A percentile compares a stretch with the other conserved stretches of the same genome.
phyloP scores from a whole-genome alignment of 1,284 basidiomycete genomes.

The Rugosomyces carneus region DNA sequence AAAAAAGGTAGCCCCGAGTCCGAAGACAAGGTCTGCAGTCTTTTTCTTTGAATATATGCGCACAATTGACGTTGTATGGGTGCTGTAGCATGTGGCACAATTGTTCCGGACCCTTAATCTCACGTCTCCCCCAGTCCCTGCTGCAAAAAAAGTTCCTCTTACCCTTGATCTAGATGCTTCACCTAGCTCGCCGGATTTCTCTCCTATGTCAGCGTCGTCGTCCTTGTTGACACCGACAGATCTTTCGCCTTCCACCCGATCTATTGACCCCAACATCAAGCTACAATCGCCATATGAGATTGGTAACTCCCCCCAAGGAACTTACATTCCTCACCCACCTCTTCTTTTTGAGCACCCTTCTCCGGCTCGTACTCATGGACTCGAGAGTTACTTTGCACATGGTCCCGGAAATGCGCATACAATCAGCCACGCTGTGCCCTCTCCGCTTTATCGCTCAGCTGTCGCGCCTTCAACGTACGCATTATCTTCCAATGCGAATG shows the following conservation, averaged over 20 bases:
- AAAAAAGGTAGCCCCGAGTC: conserved; percentile 53
- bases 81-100: conserved; percentile 63
- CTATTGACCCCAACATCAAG: conserved; percentile 47
- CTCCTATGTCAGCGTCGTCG: conserved; percentile 60
- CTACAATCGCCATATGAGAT: conserved; percentile 44
- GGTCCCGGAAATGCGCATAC: not conserved
- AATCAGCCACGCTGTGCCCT: conserved; percentile 12
- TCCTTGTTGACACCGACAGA: conserved; percentile 63
- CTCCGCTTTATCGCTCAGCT: conserved; percentile 18
- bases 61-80: conserved; percentile 17
- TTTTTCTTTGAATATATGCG: conserved; percentile 5
- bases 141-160: conserved; percentile 36
- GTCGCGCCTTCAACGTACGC: conserved; percentile 21
- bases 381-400: conserved; percentile 29
- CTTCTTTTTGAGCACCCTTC: conserved; percentile 39
- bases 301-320: conserved; percentile 23
- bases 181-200: conserved; percentile 55
- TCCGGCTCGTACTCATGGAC: conserved; percentile 26
- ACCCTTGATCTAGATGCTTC: conserved; percentile 38
- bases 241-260: conserved; percentile 51
- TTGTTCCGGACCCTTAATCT: conserved; percentile 69
- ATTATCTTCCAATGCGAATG: conserved; percentile 25
- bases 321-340: conserved; percentile 30
- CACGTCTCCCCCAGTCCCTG: conserved; percentile 62
- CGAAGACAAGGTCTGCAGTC: conserved; percentile 16